A percentile compares a stretch with the other conserved stretches of the same genome.
These are phyloP conservation scores for Berberis thunbergii DNA, from an alignment of 164 flowering plant species.

Conservation along the genomic window DNA sequence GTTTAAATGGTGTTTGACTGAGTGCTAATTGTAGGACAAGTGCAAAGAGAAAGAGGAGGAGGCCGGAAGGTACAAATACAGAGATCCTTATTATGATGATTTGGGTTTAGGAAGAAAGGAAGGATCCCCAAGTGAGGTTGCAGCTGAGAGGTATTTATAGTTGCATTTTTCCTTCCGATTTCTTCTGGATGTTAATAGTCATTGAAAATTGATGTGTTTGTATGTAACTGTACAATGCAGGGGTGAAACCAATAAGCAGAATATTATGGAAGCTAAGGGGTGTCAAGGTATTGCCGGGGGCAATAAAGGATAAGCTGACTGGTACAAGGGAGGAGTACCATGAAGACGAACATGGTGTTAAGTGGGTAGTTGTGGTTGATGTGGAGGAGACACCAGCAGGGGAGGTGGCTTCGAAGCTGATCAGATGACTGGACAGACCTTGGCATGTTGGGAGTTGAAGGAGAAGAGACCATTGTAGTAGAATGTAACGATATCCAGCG, in stretches of 20 bases:
- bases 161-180: too few species aligned
- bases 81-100: constrained; percentile 11
- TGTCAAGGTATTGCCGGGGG: constrained; percentile 19
- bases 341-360: not conserved
- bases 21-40: constrained; percentile 31
- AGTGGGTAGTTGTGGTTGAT: constrained; percentile 7
- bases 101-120: constrained; percentile 3
- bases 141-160: constrained; percentile 14
- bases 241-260: not conserved
- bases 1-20: not conserved
- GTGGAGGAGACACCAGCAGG: not conserved
- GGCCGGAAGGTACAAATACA: constrained; percentile 29
- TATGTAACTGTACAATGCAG: not conserved
- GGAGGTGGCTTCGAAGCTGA: constrained; percentile 24
- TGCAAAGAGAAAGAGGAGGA: constrained; percentile 33
- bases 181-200: not conserved
- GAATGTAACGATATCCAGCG: too few species aligned
- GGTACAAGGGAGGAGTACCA: constrained; percentile 6
- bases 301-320: constrained; percentile 16
- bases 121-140: constrained; percentile 1
- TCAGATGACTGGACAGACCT: constrained; percentile 37
- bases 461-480: constrained; percentile 3
- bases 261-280: constrained; percentile 10
- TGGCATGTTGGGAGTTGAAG: constrained; percentile 11
- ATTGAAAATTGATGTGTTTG: not conserved